Evolutionary conservation across 768 basidiomycete genomes (phyloP).

Genomic region (Gymnopilus dilepis): DNA sequence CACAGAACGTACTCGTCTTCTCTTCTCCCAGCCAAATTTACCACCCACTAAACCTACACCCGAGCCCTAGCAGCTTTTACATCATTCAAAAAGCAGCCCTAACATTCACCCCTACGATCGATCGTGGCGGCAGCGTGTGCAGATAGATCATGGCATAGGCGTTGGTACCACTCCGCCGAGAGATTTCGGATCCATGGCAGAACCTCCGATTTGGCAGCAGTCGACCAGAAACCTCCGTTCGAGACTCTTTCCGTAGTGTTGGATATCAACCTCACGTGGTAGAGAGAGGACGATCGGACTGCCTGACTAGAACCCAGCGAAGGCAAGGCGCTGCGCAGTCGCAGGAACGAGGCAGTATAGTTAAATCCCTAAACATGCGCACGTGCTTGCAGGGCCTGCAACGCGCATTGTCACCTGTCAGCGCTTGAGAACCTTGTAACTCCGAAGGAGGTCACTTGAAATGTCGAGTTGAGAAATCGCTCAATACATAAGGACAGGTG

Average conservation of each 20-base stretch:
- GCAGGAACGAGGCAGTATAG: conserved; percentile 17
- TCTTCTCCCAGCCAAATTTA: not conserved
- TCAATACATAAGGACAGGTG: not conserved
- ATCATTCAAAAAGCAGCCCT: not conserved
- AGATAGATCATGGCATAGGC: too few species aligned
- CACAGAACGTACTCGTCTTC: not conserved
- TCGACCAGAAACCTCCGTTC: conserved; percentile 15
- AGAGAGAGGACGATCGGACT: conserved; percentile 1
- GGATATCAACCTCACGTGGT: conserved; percentile 22
- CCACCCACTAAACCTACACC: not conserved
- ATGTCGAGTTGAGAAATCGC: not conserved
- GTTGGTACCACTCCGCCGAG: conserved; percentile 20
- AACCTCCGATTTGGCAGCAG: conserved; percentile 16
- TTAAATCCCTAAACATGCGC: not conserved
- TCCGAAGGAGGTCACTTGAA: conserved; percentile 1
- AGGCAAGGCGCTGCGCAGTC: conserved; percentile 8
- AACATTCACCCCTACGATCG: conserved; percentile 1
- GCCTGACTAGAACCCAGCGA: conserved; percentile 5
- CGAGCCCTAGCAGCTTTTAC: not conserved
- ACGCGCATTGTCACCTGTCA: conserved; percentile 6
- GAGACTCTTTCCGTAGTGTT: conserved; percentile 19
- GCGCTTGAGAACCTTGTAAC: conserved; percentile 3
- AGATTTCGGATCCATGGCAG: conserved; percentile 13
- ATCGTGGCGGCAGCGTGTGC: not conserved
- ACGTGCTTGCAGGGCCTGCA: conserved; percentile 4